These are phyloP conservation scores for Brasenia schreberi DNA, from an alignment of 164 flowering plant species.

Conservation along the genomic window DNA sequence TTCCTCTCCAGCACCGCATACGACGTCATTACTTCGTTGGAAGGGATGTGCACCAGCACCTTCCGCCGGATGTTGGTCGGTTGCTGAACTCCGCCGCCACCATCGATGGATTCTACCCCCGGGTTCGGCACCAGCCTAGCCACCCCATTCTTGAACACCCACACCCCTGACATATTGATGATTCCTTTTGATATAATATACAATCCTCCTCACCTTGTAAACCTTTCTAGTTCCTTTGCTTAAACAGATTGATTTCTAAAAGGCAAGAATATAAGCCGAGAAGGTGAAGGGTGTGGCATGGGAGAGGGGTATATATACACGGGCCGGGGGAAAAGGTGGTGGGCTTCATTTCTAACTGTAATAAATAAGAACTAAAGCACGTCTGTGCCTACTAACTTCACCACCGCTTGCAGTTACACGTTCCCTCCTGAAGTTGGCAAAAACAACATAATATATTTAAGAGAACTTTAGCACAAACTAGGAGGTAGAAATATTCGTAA, in stretches of 20 bases:
- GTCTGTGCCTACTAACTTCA: too few relatives aligned
- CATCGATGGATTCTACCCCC: slow-evolving; percentile 20
- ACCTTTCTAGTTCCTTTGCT: not conserved
- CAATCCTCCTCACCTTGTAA: too few relatives aligned
- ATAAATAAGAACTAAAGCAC: too few relatives aligned
- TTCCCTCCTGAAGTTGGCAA: not conserved
- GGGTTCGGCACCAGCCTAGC: slow-evolving; percentile 60
- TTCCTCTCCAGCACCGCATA: slow-evolving; percentile 42
- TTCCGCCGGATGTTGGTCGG: slow-evolving; percentile 22
- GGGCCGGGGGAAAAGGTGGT: too few relatives aligned
- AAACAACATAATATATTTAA: too few relatives aligned
- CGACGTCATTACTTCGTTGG: slow-evolving; percentile 52
- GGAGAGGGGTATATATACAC: not conserved
- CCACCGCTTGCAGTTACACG: too few relatives aligned
- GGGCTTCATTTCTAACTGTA: too few relatives aligned
- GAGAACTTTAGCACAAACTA: not conserved
- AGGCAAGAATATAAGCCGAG: not conserved
- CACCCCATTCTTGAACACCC: slow-evolving; percentile 71
- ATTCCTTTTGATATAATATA: not conserved
- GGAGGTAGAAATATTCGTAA: not conserved
- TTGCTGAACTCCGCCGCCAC: slow-evolving; percentile 4
- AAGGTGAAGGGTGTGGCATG: not conserved
- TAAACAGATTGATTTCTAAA: not conserved
- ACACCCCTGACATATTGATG: slow-evolving; percentile 70
- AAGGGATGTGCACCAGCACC: slow-evolving; percentile 43